A percentile compares a stretch with the other conserved stretches of the same genome.
Evolutionary conservation across 352 stramenopile genomes (phyloP).

Genomic region (Aphanomyces invadans): DNA sequence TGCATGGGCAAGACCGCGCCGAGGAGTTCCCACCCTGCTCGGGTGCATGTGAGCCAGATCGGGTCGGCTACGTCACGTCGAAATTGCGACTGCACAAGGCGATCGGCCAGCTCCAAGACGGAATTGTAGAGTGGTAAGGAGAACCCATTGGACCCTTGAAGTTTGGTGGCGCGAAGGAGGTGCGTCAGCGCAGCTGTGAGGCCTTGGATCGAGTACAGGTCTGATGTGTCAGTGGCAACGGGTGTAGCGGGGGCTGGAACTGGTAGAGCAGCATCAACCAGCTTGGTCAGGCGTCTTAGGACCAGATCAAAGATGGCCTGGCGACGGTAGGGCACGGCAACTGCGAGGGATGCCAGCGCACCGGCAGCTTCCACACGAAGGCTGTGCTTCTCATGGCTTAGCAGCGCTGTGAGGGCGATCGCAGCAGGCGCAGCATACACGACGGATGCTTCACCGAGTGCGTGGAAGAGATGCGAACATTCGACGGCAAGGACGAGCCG

Average conservation of each 20-base stretch:
- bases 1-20: constrained; percentile 60
- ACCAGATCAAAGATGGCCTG: constrained; percentile 41
- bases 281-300: constrained; percentile 37
- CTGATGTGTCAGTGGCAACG: not conserved
- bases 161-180: constrained; percentile 23
- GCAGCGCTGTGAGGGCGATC: constrained; percentile 34
- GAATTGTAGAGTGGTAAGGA: not conserved
- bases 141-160: constrained; percentile 17
- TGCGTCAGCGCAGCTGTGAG: constrained; percentile 51
- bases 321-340: constrained; percentile 54
- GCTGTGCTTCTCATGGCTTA: constrained; percentile 66
- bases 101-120: constrained; percentile 53
- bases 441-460: constrained; percentile 52
- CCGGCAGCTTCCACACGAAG: constrained; percentile 62
- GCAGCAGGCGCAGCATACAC: constrained; percentile 39
- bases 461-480: constrained; percentile 57
- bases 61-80: constrained; percentile 64
- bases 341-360: constrained; percentile 52
- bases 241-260: too few relatives aligned
- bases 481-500: constrained; percentile 50
- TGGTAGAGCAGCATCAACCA: constrained; percentile 30
- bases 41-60: constrained; percentile 81
- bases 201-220: constrained; percentile 68
- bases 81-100: constrained; percentile 75
- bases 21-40: constrained; percentile 72